Evolutionary conservation across 2,329 filamentous ascomycete species (phyloP).

Genomic region (Verticillium isaacii): DNA sequence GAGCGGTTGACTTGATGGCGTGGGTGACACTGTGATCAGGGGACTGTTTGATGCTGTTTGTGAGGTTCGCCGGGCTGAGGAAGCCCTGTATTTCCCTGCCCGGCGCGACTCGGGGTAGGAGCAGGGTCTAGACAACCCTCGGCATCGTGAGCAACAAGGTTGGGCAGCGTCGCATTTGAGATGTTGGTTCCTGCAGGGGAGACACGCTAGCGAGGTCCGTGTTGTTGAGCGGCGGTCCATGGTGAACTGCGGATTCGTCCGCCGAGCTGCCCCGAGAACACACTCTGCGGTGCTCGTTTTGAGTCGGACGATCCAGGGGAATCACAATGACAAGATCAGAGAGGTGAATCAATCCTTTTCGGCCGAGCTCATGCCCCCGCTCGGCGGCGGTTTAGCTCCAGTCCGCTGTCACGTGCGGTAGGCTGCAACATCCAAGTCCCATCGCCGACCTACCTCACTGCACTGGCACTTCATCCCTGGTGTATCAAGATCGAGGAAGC

Average conservation of each 20-base stretch:
- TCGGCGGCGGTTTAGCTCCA: background rate
- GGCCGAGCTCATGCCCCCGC: background rate
- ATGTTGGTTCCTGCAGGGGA: slow-evolving; percentile 45
- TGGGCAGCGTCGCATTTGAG: slow-evolving; percentile 47
- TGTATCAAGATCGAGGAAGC: too few species aligned
- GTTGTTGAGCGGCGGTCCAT: slow-evolving; percentile 3
- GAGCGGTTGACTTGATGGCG: slow-evolving; percentile 2
- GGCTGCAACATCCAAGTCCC: too few species aligned
- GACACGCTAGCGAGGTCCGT: slow-evolving; percentile 37
- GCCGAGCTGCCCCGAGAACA: background rate
- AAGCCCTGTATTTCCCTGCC: slow-evolving; percentile 30
- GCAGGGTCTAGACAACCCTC: slow-evolving; percentile 36
- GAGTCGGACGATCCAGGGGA: background rate
- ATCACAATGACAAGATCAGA: background rate
- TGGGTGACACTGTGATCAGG: slow-evolving; percentile 4
- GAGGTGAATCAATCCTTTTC: background rate
- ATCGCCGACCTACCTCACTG: too few species aligned
- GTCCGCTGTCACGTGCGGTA: too few species aligned
- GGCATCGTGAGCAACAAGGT: slow-evolving; percentile 42
- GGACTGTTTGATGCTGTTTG: slow-evolving; percentile 17
- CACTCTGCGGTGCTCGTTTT: background rate
- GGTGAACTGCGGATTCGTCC: background rate
- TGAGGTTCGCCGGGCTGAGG: slow-evolving; percentile 19
- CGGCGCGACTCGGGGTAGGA: slow-evolving; percentile 46
- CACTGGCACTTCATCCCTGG: too few species aligned